phyloP scores from a whole-genome alignment of 2,329 filamentous ascomycete genomes.

The Cladophialophora immunda region DNA sequence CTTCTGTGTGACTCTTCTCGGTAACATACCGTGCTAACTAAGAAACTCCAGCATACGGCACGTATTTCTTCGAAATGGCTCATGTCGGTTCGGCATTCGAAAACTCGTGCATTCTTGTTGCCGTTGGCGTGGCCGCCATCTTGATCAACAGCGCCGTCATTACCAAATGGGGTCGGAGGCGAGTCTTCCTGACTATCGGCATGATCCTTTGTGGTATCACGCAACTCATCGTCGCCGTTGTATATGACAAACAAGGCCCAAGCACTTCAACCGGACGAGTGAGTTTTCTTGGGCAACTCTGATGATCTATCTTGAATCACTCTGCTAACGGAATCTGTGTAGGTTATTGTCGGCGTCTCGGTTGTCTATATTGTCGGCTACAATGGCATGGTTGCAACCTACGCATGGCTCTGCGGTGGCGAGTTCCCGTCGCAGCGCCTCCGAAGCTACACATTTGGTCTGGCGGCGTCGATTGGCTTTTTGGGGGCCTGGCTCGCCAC shows the following conservation, averaged over 20 bases:
- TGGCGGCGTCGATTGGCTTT: slow-evolving; percentile 64
- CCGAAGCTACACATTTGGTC: slow-evolving; percentile 65
- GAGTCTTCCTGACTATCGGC: slow-evolving; percentile 62
- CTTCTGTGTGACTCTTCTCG: background rate
- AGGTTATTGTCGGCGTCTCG: slow-evolving; percentile 62
- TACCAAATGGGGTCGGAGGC: slow-evolving; percentile 62
- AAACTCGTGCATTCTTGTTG: slow-evolving; percentile 64
- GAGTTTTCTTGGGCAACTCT: background rate
- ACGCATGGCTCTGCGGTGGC: slow-evolving; percentile 64
- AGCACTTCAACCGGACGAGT: slow-evolving; percentile 45
- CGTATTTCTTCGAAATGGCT: slow-evolving; percentile 70
- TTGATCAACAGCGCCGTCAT: slow-evolving; percentile 63
- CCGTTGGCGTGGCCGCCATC: slow-evolving; percentile 64
- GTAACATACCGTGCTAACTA: background rate
- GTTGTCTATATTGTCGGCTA: slow-evolving; percentile 64
- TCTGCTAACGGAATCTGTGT: slow-evolving; percentile 46
- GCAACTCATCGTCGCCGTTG: slow-evolving; percentile 63
- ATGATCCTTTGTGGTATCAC: slow-evolving; percentile 62
- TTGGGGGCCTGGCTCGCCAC: slow-evolving; percentile 66
- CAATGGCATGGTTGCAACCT: slow-evolving; percentile 63
- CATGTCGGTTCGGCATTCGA: slow-evolving; percentile 64
- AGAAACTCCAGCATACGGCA: slow-evolving; percentile 57
- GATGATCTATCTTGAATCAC: background rate
- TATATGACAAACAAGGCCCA: slow-evolving; percentile 58
- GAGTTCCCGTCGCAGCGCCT: slow-evolving; percentile 66